Conservation (phyloP, 1,284 basidiomycete genomes). For the Fistulina hepatica region DNA sequence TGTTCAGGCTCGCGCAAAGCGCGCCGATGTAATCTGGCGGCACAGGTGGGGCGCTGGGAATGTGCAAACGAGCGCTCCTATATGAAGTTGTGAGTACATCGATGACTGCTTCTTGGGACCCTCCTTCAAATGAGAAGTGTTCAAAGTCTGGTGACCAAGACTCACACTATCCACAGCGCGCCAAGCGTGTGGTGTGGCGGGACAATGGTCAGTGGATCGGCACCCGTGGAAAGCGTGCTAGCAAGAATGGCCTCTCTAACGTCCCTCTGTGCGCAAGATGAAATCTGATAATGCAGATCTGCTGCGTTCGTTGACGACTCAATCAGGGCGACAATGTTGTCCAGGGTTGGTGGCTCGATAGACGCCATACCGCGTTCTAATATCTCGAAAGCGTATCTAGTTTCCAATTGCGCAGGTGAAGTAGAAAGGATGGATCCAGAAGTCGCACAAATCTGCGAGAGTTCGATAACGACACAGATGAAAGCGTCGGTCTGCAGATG, state of each 20-base stretch:
- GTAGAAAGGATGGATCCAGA: too few species aligned
- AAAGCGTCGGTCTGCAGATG: too few species aligned
- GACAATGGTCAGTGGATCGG: slow-evolving; percentile 51
- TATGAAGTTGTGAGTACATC: slow-evolving; percentile 44
- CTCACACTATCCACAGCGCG: slow-evolving; percentile 61
- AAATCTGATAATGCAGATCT: too few species aligned
- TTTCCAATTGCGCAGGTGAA: too few species aligned
- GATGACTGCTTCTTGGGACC: background rate
- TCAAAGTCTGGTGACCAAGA: slow-evolving; percentile 15
- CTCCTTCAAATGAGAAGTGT: background rate
- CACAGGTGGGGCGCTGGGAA: slow-evolving; percentile 18
- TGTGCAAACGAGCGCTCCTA: slow-evolving; percentile 27
- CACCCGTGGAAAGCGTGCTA: slow-evolving; percentile 36
- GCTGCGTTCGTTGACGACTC: too few species aligned
- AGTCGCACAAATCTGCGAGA: too few species aligned
- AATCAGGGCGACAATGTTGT: too few species aligned
- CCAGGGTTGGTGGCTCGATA: too few species aligned
- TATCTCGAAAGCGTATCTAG: too few species aligned
- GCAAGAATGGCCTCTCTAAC: slow-evolving; percentile 38
- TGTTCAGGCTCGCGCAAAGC: slow-evolving; percentile 50
- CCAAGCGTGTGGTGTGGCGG: slow-evolving; percentile 52
- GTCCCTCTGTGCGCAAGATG: slow-evolving; percentile 37
- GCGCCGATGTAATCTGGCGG: slow-evolving; percentile 25
- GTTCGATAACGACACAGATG: too few species aligned
- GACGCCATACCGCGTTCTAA: too few species aligned